Evolutionary conservation across 352 stramenopile genomes (phyloP), one percentile per base, ranked within the genome.

Genomic region (Globisporangium rhizosaccharum): DNA sequence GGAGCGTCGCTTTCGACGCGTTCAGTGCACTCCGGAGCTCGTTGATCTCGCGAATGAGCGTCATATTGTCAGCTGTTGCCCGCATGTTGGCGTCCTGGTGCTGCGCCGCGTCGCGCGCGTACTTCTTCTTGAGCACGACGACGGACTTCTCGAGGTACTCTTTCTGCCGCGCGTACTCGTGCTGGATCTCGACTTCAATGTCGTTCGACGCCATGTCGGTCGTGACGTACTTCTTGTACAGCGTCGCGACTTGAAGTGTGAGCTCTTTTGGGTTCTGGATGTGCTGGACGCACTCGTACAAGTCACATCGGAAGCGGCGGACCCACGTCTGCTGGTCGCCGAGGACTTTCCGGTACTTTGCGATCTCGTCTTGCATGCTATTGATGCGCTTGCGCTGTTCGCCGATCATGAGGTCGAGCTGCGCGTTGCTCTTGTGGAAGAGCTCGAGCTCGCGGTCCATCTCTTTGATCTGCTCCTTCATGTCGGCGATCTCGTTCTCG

Each of bases 401-500:
- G 37, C 94, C 94, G 59, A 98, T 98, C 84, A 97, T 97, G 23
- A 96, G 71, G 56, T 98, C 94, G n/a, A 98, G 63, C 23, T 89
- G 80, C 14, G 90, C 90, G 54, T 98, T 98, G 59, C 84, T 96
- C 70, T 97, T 97, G 72, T 98, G 94, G 60, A 97, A 98, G 59
- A 97, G 88, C 70, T 98, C 92, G 37, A 98, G 68, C 65, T 98
- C 92, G 1, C 82, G 74, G 53, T 98, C 93, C 92, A 98, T 98
- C 60, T 97, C 88, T 66, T 98, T 94, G 57, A 98, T 98, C 65
- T 98, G 86, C 47, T 92, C 87, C 65, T 96, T 96, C 90, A 98
- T 97, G 60, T 91, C 87, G 6, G 83, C 74, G 53, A 98, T 98
- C 58, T 98, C 94, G 33, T 92, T 91, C 58, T 98, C 92, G 6